phyloP scores from a whole-genome alignment of 2,329 filamentous ascomycete genomes.

The Paradendryphiella salina region DNA sequence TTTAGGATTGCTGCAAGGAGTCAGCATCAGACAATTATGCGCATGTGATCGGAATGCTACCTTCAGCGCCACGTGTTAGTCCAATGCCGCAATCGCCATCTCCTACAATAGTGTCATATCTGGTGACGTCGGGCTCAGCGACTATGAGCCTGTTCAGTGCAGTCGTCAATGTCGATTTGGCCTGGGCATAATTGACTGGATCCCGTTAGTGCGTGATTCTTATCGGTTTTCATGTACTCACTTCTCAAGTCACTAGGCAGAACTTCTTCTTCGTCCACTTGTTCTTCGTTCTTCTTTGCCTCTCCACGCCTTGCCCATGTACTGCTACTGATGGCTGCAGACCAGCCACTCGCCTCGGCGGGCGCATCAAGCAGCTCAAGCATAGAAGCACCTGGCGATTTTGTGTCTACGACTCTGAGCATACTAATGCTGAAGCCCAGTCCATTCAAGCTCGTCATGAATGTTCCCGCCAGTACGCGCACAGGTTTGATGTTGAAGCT shows the following conservation, averaged over 20 bases:
- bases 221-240: constrained; percentile 36
- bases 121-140: constrained; percentile 67
- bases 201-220: constrained; percentile 12
- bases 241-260: constrained; percentile 58
- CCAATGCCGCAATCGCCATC: constrained; percentile 90
- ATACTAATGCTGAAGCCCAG: constrained; percentile 72
- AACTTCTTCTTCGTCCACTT: constrained; percentile 49
- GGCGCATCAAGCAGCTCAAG: constrained; percentile 70
- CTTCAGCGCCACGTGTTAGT: constrained; percentile 83
- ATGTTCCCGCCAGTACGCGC: constrained; percentile 66
- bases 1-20: constrained; percentile 47
- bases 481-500: constrained; percentile 64
- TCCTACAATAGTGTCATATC: constrained; percentile 78
- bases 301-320: constrained; percentile 61
- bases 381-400: constrained; percentile 62
- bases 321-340: constrained; percentile 60
- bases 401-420: constrained; percentile 65
- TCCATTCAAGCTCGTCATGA: constrained; percentile 73
- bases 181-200: constrained; percentile 56
- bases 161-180: constrained; percentile 57
- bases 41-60: constrained; percentile 43
- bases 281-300: constrained; percentile 48
- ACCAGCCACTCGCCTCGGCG: constrained; percentile 69
- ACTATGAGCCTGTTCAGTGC: constrained; percentile 65
- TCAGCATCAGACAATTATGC: constrained; percentile 28